Evolutionary conservation across 2,329 filamentous ascomycete genomes (phyloP).

Genomic region (Fusarium sp.): DNA sequence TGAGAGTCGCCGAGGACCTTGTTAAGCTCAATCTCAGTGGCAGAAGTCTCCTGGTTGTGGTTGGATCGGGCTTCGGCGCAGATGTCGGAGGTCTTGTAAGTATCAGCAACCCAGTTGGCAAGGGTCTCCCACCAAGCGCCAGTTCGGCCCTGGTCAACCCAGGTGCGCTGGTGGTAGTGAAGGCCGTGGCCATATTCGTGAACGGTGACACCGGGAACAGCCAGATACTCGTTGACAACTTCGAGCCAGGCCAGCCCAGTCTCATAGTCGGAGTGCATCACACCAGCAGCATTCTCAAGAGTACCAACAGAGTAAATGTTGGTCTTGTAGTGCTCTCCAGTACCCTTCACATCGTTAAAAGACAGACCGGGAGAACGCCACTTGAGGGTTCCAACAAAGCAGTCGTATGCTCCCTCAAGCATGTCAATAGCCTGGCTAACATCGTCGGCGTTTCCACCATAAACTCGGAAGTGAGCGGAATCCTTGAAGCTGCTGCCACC

Average conservation of each 20-base stretch:
- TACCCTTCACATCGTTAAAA: conserved; percentile 48
- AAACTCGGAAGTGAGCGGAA: conserved; percentile 56
- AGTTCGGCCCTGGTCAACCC: conserved; percentile 59
- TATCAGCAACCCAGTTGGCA: conserved; percentile 63
- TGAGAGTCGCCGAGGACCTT: conserved; percentile 61
- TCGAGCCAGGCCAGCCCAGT: conserved; percentile 58
- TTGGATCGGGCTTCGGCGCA: conserved; percentile 55
- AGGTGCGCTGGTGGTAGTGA: conserved; percentile 57
- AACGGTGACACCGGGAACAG: conserved; percentile 55
- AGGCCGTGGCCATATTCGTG: conserved; percentile 64
- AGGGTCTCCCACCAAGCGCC: conserved; percentile 65
- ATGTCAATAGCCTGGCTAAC: conserved; percentile 50
- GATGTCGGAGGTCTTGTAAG: conserved; percentile 58
- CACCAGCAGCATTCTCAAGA: conserved; percentile 55
- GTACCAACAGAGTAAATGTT: conserved; percentile 58
- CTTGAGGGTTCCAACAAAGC: conserved; percentile 52
- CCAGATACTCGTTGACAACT: conserved; percentile 55
- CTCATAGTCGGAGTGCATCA: conserved; percentile 54
- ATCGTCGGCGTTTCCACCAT: conserved; percentile 38
- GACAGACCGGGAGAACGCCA: conserved; percentile 55
- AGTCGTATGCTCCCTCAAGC: conserved; percentile 60
- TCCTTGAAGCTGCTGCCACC: conserved; percentile 49
- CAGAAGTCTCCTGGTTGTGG: conserved; percentile 49
- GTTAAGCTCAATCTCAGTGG: conserved; percentile 55
- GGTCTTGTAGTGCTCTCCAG: conserved; percentile 58